Percentiles rank a stretch among this genome's conserved stretches.
phyloP scores from a whole-genome alignment of 2,329 filamentous ascomycete genomes.

The Penicillium polonicum region DNA sequence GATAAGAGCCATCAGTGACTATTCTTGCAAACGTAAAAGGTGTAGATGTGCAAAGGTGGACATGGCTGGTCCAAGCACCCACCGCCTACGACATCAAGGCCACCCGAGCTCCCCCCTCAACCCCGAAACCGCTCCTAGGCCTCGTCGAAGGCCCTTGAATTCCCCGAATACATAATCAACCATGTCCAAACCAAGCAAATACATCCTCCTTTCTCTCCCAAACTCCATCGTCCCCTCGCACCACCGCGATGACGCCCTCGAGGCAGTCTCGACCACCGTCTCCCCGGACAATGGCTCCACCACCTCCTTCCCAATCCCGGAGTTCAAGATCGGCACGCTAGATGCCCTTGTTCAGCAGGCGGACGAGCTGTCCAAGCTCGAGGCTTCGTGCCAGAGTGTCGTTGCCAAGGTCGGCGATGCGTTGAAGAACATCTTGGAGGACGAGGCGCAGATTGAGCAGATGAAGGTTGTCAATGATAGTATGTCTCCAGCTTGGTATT shows the following conservation, averaged over 20 bases:
- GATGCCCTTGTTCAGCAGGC: constrained; percentile 95
- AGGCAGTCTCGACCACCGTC: constrained; percentile 70
- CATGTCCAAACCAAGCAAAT: constrained; percentile 58
- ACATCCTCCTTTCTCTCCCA: constrained; percentile 86
- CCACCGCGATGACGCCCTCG: constrained; percentile 77
- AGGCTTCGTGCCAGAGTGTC: constrained; percentile 73
- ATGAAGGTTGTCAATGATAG: constrained; percentile 95
- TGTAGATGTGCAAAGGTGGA: neutral
- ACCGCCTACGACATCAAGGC: constrained; percentile 30
- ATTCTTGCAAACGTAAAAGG: neutral
- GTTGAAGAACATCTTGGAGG: constrained; percentile 76
- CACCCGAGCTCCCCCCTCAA: constrained; percentile 19
- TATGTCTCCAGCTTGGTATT: constrained; percentile 47
- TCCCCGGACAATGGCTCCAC: constrained; percentile 72
- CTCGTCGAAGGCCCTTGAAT: constrained; percentile 12
- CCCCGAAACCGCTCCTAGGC: constrained; percentile 14
- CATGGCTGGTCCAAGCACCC: constrained; percentile 19
- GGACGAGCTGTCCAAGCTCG: constrained; percentile 89
- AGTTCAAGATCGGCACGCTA: constrained; percentile 96
- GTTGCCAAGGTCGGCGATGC: constrained; percentile 88
- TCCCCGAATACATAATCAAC: constrained; percentile 11
- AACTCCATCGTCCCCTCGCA: constrained; percentile 79
- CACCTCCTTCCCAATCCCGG: constrained; percentile 76
- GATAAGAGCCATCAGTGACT: neutral
- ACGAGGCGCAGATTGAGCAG: constrained; percentile 76